Base-by-base conservation (phyloP, 1,284 basidiomycete species). In the Apiotrichum veenhuisii region DNA sequence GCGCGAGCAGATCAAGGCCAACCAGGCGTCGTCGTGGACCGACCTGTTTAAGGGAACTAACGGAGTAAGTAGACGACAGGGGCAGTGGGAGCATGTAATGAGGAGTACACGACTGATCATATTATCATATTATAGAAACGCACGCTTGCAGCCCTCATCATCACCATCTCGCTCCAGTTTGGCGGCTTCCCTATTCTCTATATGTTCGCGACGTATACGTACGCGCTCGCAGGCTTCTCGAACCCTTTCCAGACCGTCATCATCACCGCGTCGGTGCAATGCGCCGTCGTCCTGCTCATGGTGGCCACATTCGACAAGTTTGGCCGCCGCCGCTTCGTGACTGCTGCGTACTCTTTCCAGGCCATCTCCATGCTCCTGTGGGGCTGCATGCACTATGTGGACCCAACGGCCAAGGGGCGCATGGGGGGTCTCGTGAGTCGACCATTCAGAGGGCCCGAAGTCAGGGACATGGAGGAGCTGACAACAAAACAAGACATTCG, bases 221-320 rank as follows among this genome's bases (percentile, higher is more conserved):
- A 63, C 58, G 41, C 61, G 8, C 57, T 65, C 11, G 62, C 56
- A 17, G 65, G 64, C 3, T 37, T 67, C 22, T 40, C 46, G 15
- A 59, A 68, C 53, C 67, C 67, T 1, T 68, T 68, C 65, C 61
- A 64, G 14, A 57, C 46, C 20, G 55, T 30, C 8, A 27, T 68
- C 14, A 64, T 68, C 43, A 50, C 65, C 38, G 30, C 42, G 34
- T 50, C n/a, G 3, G 60, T 45, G 12, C 40, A 20, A n/a, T 34
- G 36, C 12, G n/a, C 7, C 22, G 30, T 58, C 2, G 54, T 66
- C 22, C 25, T 58, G 2, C 14, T 57, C 17, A 64, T 59, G 57
- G 48, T 48, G 2, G 11, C 54, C 0, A 37, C 46, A 12, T 44
- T 55, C 10, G 65, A 67, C 50, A 56, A 53, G 22, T 37, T 67